Percentiles rank a stretch among this genome's conserved stretches.
phyloP scores from a whole-genome alignment of 352 stramenopile genomes.

The Globisporangium splendens region DNA sequence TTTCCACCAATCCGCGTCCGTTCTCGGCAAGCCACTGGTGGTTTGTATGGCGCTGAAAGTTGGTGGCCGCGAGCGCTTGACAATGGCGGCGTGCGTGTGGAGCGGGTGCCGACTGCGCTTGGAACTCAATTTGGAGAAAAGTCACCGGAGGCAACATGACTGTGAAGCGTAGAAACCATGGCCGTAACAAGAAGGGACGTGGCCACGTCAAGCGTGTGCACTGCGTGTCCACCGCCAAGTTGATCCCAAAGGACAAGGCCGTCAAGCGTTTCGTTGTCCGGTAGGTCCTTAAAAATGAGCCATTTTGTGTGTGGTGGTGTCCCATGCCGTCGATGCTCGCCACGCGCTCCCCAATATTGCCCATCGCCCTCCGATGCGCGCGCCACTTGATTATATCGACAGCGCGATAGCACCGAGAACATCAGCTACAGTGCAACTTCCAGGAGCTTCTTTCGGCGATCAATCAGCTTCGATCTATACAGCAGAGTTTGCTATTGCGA shows the following conservation, averaged over 20 bases:
- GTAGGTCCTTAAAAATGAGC: slow-evolving; percentile 36
- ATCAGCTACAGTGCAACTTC: no score
- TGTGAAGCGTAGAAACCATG: slow-evolving; percentile 98
- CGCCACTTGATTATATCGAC: no score
- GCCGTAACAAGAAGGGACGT: slow-evolving; percentile 98
- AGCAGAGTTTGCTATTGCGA: no score
- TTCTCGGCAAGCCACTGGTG: slow-evolving; percentile 13
- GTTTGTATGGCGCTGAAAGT: slow-evolving; percentile 36
- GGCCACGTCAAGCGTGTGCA: slow-evolving; percentile 98
- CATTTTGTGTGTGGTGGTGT: no score
- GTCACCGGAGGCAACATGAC: slow-evolving; percentile 93
- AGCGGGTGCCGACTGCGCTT: not conserved
- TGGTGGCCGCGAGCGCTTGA: slow-evolving; percentile 48
- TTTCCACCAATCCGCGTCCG: slow-evolving; percentile 34
- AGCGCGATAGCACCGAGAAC: no score
- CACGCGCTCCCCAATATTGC: not conserved
- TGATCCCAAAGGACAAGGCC: slow-evolving; percentile 97
- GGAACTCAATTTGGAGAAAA: slow-evolving; percentile 84
- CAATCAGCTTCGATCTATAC: no score
- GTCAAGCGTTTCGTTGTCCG: slow-evolving; percentile 92
- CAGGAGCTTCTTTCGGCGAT: no score
- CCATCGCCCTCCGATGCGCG: no score
- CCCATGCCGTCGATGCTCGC: not conserved
- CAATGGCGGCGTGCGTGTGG: slow-evolving; percentile 9
- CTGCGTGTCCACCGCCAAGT: slow-evolving; percentile 98